Evolutionary conservation across 495 filamentous ascomycete genomes (phyloP), one percentile per base, ranked within the genome.

Genomic region (Staphylotrichum longicolle): DNA sequence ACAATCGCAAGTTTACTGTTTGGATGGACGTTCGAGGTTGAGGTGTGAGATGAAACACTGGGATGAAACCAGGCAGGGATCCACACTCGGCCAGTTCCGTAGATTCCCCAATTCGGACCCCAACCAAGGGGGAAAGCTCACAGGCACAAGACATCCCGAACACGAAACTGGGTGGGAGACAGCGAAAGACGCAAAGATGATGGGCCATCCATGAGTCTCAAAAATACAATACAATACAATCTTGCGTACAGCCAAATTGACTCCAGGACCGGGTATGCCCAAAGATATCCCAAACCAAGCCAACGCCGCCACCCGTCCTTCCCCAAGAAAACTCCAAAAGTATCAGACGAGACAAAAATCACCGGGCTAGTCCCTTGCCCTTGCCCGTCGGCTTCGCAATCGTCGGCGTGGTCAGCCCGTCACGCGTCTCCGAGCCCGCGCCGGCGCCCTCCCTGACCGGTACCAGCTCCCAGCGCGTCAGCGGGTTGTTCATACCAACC

Each of bases 401-500:
- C 30, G 61, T 67, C 4, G 66, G 66, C 42, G 66, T 71, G 37
- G 34, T 60, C 15, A 58, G 41, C 42, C 66, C 62, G 10, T 45
- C 35, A 11, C 49, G 63, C 20, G 14, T 45, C 50, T 55, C 58
- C 2, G 52, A 39, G 34, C 37, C 37, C 37, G 55, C 48, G 12
- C 57, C 63, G 32, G 11, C 47, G 20, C 65, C 65, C 42, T 70
- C 73, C n/a, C 64, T 54, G 3, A 75, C 63, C 2, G 75, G 68
- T 8, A 78, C 70, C n/a, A 80, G 61, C 44, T 78, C 74, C 77
- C 77, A 81, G 54, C 71, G 70, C 52, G 49, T 61, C 35, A 75
- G 68, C 8, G 73, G 72, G 20, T 70, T 70, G 40, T 76, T 72
- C 74, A 81, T 80, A 7, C 88, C 90, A 0, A 87, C 86, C 94